A percentile compares a stretch with the other conserved stretches of the same genome.
Conservation (phyloP, 192 early-diverging fungal species). For the Allomyces macrogynus region DNA sequence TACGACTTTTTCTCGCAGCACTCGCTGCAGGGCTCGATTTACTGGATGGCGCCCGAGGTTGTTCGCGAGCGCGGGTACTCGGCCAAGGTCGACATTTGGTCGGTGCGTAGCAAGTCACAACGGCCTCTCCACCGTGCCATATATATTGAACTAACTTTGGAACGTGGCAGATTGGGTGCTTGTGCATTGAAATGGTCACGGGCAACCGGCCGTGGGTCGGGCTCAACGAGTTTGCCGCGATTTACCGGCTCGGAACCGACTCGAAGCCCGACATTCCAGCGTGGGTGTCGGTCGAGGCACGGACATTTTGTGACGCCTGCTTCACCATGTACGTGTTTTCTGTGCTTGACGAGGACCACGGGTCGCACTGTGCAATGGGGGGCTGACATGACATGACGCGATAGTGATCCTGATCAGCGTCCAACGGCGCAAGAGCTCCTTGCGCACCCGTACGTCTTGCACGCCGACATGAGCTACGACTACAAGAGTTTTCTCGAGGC, state of each 20-base stretch:
- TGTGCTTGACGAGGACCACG: background rate
- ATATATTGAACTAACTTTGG: background rate
- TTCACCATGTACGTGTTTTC: slow-evolving; percentile 43
- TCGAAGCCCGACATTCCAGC: slow-evolving; percentile 65
- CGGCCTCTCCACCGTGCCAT: background rate
- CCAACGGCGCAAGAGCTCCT: background rate
- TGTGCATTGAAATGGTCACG: slow-evolving; percentile 89
- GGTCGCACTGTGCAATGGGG: background rate
- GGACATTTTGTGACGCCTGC: slow-evolving; percentile 50
- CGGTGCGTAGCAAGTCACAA: slow-evolving; percentile 11
- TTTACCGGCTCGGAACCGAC: slow-evolving; percentile 57
- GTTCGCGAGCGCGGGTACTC: slow-evolving; percentile 56
- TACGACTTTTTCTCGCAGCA: slow-evolving; percentile 22
- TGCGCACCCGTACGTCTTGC: background rate
- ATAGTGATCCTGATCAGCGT: background rate
- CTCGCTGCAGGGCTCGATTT: slow-evolving; percentile 54
- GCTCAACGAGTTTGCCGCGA: slow-evolving; percentile 27
- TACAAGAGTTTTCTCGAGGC: background rate
- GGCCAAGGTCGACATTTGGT: slow-evolving; percentile 90
- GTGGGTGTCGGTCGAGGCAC: slow-evolving; percentile 38
- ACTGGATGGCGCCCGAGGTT: slow-evolving; percentile 95
- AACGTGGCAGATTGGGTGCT: slow-evolving; percentile 36
- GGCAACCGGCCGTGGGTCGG: slow-evolving; percentile 53
- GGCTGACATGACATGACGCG: background rate
- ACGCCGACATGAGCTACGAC: background rate